phyloP scores from a whole-genome alignment of 2,329 filamentous ascomycete genomes.

The Graphilbum ipis-grandicollis region DNA sequence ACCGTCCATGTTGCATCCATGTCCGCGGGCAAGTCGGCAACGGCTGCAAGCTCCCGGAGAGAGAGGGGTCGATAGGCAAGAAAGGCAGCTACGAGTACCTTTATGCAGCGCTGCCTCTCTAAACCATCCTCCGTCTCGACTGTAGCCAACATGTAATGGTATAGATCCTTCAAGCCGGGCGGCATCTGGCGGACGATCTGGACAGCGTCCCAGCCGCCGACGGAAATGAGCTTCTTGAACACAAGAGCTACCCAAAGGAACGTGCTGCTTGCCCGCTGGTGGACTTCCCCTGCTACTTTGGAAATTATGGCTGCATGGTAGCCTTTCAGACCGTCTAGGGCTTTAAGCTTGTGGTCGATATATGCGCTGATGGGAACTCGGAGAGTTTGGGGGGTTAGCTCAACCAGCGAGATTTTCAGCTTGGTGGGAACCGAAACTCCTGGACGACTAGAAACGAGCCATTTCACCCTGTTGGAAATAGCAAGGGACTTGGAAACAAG shows the following conservation, averaged over 20 bases:
- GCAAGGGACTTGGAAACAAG: background rate
- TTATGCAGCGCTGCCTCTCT: constrained; percentile 10
- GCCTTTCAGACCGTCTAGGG: constrained; percentile 13
- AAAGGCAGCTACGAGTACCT: constrained; percentile 16
- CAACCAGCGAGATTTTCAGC: constrained; percentile 2
- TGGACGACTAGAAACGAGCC: constrained; percentile 24
- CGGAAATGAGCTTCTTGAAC: constrained; percentile 13
- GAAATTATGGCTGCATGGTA: constrained; percentile 10
- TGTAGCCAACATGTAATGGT: constrained; percentile 10
- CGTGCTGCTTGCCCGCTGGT: constrained; percentile 18
- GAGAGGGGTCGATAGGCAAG: constrained; percentile 19
- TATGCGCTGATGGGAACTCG: constrained; percentile 18
- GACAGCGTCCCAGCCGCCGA: constrained; percentile 4
- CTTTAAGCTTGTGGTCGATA: constrained; percentile 17
- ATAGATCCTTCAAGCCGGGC: constrained; percentile 15
- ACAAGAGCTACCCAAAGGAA: constrained; percentile 27
- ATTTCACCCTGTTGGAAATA: constrained; percentile 16
- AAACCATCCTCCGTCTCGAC: too few species aligned
- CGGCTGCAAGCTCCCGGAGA: constrained; percentile 15
- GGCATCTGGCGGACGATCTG: constrained; percentile 15
- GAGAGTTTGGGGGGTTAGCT: constrained; percentile 16
- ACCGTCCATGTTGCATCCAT: constrained; percentile 14
- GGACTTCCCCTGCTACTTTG: constrained; percentile 11
- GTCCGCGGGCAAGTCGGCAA: constrained; percentile 7
- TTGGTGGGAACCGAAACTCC: constrained; percentile 16